phyloP scores from a whole-genome alignment of 495 filamentous ascomycete genomes.

The Bacidia gigantensis region DNA sequence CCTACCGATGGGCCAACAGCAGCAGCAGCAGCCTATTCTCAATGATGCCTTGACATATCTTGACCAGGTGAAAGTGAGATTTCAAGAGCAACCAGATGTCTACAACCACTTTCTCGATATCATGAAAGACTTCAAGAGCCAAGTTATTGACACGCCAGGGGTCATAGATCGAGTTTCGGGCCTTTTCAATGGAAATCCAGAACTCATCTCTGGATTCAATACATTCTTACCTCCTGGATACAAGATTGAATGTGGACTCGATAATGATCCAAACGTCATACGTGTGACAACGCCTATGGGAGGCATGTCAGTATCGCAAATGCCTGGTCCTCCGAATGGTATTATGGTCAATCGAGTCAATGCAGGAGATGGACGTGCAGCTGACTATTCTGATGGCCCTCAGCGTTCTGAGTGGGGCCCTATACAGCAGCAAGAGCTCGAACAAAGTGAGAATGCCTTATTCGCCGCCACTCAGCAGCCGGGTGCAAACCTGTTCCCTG shows the following conservation, averaged over 20 bases:
- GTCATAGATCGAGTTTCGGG: constrained; percentile 94
- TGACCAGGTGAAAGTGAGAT: constrained; percentile 97
- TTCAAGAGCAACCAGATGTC: constrained; percentile 91
- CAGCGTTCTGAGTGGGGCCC: constrained; percentile 16
- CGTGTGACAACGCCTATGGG: constrained; percentile 95
- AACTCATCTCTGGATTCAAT: constrained; percentile 96
- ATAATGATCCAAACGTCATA: constrained; percentile 86
- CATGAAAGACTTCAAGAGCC: constrained; percentile 99
- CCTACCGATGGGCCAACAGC: constrained; percentile 62
- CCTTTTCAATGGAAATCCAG: constrained; percentile 93
- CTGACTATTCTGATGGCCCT: constrained; percentile 14
- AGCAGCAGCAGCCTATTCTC: constrained; percentile 91
- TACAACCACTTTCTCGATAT: constrained; percentile 98
- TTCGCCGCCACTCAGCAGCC: constrained; percentile 6
- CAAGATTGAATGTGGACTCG: constrained; percentile 86
- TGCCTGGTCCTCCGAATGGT: constrained; percentile 17
- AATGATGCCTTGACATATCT: constrained; percentile 97
- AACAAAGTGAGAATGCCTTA: constrained; percentile 24
- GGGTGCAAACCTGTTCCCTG: constrained; percentile 12
- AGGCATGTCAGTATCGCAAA: constrained; percentile 31
- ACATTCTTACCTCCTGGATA: constrained; percentile 97
- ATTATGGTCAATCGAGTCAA: constrained; percentile 6
- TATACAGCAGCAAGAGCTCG: constrained; percentile 11
- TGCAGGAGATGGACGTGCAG: constrained; percentile 13
- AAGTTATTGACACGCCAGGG: constrained; percentile 96